Conservation (phyloP, 2,329 filamentous ascomycete genomes). For the Leptographium radiaticola region DNA sequence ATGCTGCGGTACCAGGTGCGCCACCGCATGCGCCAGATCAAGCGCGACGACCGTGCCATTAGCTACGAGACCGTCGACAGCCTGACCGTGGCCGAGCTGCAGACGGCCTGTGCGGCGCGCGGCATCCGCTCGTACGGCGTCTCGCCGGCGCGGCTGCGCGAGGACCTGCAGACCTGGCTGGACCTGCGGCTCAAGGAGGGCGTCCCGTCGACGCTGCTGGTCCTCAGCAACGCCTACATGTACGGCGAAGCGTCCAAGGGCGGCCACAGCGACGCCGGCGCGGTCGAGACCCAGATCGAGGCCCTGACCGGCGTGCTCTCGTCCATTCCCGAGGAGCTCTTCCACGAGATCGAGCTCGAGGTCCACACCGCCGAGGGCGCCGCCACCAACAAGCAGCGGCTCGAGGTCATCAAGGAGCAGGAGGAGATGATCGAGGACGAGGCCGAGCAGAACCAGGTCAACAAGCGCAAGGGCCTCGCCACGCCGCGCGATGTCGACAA, state of each 20-base stretch:
- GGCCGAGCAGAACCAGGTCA: constrained; percentile 78
- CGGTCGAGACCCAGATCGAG: constrained; percentile 82
- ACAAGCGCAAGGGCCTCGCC: constrained; percentile 59
- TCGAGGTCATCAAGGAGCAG: constrained; percentile 96
- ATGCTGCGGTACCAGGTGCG: constrained; percentile 96
- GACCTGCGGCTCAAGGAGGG: constrained; percentile 86
- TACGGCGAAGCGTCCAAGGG: constrained; percentile 52
- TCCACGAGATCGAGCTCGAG: constrained; percentile 98
- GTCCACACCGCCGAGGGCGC: constrained; percentile 94
- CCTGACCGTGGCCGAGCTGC: constrained; percentile 83
- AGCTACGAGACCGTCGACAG: constrained; percentile 87
- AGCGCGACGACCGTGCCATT: constrained; percentile 92
- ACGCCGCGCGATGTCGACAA: constrained; percentile 77
- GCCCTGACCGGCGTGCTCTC: constrained; percentile 85
- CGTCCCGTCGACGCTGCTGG: constrained; percentile 90
- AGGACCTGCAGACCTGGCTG: constrained; percentile 87
- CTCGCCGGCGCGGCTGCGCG: constrained; percentile 73
- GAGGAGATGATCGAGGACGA: constrained; percentile 97
- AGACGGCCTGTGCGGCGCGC: constrained; percentile 81
- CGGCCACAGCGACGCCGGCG: constrained; percentile 43
- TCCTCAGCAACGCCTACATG: constrained; percentile 95
- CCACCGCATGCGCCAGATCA: constrained; percentile 98
- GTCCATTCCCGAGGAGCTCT: constrained; percentile 92
- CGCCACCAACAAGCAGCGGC: constrained; percentile 95
- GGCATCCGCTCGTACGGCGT: constrained; percentile 89